A percentile compares a stretch with the other conserved stretches of the same genome.
These are phyloP conservation scores for Saccharomycopsis amapae DNA, from an alignment of 805 yeast genomes.

Conservation along the genomic window DNA sequence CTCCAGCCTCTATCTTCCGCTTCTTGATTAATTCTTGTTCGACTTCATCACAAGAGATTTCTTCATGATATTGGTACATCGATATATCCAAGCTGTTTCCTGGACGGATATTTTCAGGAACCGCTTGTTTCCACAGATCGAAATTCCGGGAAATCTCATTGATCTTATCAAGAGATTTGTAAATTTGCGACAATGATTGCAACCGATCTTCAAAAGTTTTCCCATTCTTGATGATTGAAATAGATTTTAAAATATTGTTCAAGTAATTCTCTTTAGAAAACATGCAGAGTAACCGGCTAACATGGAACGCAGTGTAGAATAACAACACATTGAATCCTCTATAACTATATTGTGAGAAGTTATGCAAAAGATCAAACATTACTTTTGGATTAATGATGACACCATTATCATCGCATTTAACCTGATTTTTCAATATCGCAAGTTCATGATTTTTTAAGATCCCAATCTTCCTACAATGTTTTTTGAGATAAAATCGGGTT, in stretches of 20 bases:
- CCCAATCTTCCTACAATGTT: conserved; percentile 2
- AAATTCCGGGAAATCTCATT: conserved; percentile 9
- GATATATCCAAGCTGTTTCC: conserved; percentile 11
- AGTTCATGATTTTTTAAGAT: conserved; percentile 2
- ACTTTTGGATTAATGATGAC: conserved; percentile 1
- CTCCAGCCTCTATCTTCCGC: too few relatives aligned
- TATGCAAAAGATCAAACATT: conserved; percentile 9
- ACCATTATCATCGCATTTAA: too few relatives aligned
- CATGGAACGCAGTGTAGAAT: conserved; percentile 4
- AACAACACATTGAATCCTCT: conserved; percentile 11
- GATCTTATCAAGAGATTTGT: conserved; percentile 10
- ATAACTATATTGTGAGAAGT: conserved; percentile 7
- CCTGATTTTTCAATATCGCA: neutral
- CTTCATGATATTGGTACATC: conserved; percentile 8
- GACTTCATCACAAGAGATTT: too few relatives aligned
- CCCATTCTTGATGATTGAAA: conserved; percentile 6
- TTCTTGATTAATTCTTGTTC: too few relatives aligned
- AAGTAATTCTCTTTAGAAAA: conserved; percentile 10
- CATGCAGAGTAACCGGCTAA: neutral
- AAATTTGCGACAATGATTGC: conserved; percentile 6
- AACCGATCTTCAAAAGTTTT: neutral
- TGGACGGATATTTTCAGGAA: conserved; percentile 18
- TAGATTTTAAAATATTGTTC: conserved; percentile 1
- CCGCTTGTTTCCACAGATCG: conserved; percentile 9
- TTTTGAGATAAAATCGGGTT: conserved; percentile 4